Evolutionary conservation across 2,329 filamentous ascomycete species (phyloP), one percentile per base, ranked within the genome.

Genomic region (Aureobasidium lini): DNA sequence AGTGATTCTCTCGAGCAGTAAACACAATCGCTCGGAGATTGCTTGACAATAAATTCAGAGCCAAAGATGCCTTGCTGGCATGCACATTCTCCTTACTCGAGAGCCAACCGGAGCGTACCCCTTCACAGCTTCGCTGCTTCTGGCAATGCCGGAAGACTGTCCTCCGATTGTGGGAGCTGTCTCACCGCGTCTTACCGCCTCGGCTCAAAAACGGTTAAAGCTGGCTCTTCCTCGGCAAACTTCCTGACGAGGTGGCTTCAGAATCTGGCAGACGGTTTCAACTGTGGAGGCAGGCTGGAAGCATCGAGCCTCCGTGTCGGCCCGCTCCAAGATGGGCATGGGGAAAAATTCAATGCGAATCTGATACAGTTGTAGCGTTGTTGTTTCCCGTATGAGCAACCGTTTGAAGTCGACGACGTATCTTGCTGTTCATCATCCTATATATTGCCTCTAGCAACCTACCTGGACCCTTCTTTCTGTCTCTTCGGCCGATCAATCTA

Each of bases 181-280:
- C 52, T 56, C 52, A 56, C 52, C 40, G 34, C 31, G 29, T 32
- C 16, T 46, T 46, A 56, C 52, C 52, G 52, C 52, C 40, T 57
- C 54, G 54, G 54, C 44, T 40, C 16, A 32, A 57, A 15, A 7
- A 34, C 43, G 54, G 34, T 31, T 57, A 37, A 32, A 39, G 8
- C 18, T 39, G 54, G 54, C 54, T 48, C 34, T 57, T 57, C 34
- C 42, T 47, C 54, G 43, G 54, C 34, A 57, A 48, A 39, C 48
- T 52, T 52, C 48, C 34, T 52, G 48, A 52, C 48, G 48, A 52
- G 8, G 39, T 47, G 32, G 42, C 42, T 57, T 48, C 42, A 48
- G 43, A 23, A 48, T 57, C 18, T 48, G 54, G 34, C 16, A 10
- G 16, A 47, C 53, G 29, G 34, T 54, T 44, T 29, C 18, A 5